Evolutionary conservation across 129 eudicot species (phyloP).

Genomic region (Chrysanthemum makinoi): DNA sequence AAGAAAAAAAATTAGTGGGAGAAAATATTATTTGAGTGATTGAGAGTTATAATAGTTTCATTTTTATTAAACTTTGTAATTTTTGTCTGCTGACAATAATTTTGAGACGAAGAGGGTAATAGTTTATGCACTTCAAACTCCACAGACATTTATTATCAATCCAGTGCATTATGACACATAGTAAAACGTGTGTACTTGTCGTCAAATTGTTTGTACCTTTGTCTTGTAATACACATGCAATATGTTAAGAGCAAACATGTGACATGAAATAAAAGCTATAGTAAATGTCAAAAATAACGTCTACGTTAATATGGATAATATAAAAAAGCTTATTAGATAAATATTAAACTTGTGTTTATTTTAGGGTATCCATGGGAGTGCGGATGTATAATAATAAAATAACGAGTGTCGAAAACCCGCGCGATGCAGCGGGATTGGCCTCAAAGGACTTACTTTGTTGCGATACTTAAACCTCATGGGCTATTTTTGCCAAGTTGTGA

Average conservation of each 20-base stretch:
- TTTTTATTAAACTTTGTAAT: too few species aligned
- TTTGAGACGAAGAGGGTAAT: too few species aligned
- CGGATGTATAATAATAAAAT: background rate
- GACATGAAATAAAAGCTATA: conserved; percentile 27
- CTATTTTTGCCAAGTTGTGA: too few species aligned
- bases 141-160: background rate
- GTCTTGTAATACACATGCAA: conserved; percentile 17
- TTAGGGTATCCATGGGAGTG: conserved; percentile 12
- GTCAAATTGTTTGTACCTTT: conserved; percentile 38
- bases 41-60: too few species aligned
- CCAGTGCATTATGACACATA: conserved; percentile 14
- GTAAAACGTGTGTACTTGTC: conserved; percentile 30
- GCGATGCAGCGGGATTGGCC: too few species aligned
- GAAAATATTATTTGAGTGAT: too few species aligned
- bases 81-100: too few species aligned
- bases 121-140: too few species aligned
- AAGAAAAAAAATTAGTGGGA: too few species aligned
- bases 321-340: background rate
- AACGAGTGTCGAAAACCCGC: too few species aligned
- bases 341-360: conserved; percentile 7
- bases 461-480: too few species aligned
- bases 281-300: conserved; percentile 13
- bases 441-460: too few species aligned
- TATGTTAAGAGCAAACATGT: conserved; percentile 26
- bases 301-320: background rate